Evolutionary conservation across 257 asterid genomes (phyloP).

Genomic region (Echites panduratus): DNA sequence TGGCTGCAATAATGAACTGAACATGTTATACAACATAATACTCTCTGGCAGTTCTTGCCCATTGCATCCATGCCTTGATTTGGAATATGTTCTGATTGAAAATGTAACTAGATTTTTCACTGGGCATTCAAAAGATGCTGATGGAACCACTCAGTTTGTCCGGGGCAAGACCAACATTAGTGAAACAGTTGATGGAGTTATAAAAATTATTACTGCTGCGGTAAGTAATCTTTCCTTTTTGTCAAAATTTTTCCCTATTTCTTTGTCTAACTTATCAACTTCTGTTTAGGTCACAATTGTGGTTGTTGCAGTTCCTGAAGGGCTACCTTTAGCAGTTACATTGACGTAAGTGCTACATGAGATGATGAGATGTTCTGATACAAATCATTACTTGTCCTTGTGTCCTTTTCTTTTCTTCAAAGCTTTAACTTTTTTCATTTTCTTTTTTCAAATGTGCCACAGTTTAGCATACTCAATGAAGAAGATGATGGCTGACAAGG

Average conservation of each 20-base stretch:
- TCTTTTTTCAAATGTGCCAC: conserved; percentile 21
- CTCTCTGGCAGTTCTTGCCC: neutral
- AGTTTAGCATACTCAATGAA: conserved; percentile 98
- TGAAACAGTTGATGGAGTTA: conserved; percentile 52
- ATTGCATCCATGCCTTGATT: neutral
- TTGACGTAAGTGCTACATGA: conserved; percentile 61
- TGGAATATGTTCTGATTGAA: neutral
- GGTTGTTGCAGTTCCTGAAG: conserved; percentile 98
- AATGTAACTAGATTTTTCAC: conserved; percentile 60
- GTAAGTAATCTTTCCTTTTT: conserved; percentile 47
- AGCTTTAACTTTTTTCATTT: conserved; percentile 11
- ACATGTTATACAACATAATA: neutral
- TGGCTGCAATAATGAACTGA: neutral
- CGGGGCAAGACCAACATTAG: conserved; percentile 56
- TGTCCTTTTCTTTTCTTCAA: conserved; percentile 11
- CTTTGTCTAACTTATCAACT: conserved; percentile 29
- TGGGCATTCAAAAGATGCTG: conserved; percentile 60
- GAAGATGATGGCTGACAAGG: conserved; percentile 99
- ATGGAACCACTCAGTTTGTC: conserved; percentile 74
- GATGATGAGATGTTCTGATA: neutral
- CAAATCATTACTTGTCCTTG: conserved; percentile 1
- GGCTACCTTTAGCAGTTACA: conserved; percentile 96
- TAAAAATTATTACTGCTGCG: conserved; percentile 75
- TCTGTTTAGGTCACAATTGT: conserved; percentile 85
- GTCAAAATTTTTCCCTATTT: conserved; percentile 10